Evolutionary conservation across 192 early-diverging fungal species (phyloP).

Genomic region (Obelidium mucronatum): DNA sequence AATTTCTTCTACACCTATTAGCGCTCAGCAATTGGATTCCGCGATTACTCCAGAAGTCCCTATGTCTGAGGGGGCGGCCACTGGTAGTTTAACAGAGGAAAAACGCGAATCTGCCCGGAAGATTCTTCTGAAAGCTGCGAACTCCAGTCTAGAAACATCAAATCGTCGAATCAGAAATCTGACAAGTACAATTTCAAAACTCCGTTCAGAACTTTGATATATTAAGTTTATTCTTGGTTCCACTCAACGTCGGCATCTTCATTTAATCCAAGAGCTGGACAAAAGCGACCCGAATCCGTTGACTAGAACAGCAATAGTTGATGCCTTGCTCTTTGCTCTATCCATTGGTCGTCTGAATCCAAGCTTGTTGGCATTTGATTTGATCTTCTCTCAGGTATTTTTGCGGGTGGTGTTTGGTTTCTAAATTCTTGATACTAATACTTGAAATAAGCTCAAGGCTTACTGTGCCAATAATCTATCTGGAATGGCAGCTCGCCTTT

Average conservation of each 20-base stretch:
- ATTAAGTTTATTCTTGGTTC: neutral
- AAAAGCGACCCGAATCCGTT: neutral
- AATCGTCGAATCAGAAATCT: neutral
- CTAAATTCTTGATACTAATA: neutral
- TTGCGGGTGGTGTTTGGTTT: no score
- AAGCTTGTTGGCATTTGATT: constrained; percentile 1
- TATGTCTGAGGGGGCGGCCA: no score
- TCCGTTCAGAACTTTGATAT: neutral
- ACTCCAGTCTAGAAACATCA: no score
- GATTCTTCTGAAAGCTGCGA: no score
- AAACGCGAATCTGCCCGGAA: no score
- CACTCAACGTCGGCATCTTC: neutral
- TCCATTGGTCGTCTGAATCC: neutral
- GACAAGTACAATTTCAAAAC: neutral
- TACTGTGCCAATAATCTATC: neutral
- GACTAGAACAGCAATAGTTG: neutral
- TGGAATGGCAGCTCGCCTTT: neutral
- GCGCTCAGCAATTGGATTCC: neutral
- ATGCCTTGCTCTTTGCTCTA: neutral
- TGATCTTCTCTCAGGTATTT: neutral
- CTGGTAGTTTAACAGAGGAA: no score
- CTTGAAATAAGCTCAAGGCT: neutral
- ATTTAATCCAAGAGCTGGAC: neutral
- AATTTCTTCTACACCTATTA: neutral
- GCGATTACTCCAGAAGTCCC: neutral